Evolutionary conservation across 164 flowering plant genomes (phyloP).

Genomic region (Cinnamomum micranthum): DNA sequence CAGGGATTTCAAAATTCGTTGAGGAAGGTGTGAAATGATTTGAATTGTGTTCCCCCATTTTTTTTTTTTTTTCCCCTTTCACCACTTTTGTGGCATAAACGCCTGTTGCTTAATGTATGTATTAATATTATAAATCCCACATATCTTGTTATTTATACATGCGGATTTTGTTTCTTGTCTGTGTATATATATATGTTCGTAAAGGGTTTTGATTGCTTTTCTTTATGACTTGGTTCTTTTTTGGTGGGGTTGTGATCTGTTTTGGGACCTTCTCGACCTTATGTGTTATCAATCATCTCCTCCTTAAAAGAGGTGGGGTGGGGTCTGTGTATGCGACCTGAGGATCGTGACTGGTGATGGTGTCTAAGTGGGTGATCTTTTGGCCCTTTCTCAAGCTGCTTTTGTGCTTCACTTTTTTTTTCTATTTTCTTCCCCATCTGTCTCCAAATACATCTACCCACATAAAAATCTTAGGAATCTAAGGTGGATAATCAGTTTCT

Average conservation of each 20-base stretch:
- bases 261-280: not conserved
- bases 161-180: conserved; percentile 11
- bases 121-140: conserved; percentile 30
- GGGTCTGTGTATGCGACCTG: not conserved
- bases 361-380: not conserved
- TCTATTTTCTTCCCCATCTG: not conserved
- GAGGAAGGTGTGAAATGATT: conserved; percentile 13
- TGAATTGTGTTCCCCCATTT: conserved; percentile 14
- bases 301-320: not conserved
- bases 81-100: conserved; percentile 2
- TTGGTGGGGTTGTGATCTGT: not conserved
- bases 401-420: not conserved
- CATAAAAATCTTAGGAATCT: too few relatives aligned
- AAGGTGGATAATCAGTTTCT: too few relatives aligned
- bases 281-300: not conserved
- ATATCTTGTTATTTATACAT: conserved; percentile 35
- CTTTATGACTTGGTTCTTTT: not conserved
- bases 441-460: not conserved
- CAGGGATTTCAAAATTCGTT: not conserved
- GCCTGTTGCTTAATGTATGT: conserved; percentile 26
- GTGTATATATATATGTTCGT: conserved; percentile 5
- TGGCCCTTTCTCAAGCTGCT: not conserved
- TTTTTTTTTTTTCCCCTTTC: too few relatives aligned
- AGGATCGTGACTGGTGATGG: not conserved
- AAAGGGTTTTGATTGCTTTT: not conserved